Evolutionary conservation across 2,329 filamentous ascomycete genomes (phyloP), one percentile per base, ranked within the genome.

Genomic region (Aspergillus luchuensis): DNA sequence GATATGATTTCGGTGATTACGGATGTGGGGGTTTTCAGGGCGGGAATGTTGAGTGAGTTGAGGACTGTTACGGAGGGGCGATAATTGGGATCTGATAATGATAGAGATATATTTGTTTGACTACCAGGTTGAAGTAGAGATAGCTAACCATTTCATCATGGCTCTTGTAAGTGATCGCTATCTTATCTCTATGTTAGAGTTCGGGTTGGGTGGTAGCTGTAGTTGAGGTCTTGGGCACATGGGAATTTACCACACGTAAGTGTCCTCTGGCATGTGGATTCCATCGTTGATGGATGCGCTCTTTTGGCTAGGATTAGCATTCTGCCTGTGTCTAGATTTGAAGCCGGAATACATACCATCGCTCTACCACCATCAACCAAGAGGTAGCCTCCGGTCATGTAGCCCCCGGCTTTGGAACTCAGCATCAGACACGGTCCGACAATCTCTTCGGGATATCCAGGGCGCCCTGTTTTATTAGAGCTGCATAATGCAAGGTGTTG

Each of bases 1-100:
- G 74, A 77, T 66, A 73, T 79, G 75, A 72, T 79, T 30, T 78
- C 76, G 2, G 64, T 78, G 13, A 73, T 68, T 17, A 78, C 76
- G 7, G 76, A 78, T 64, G 67, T 76, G 8, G 70, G 68, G 23
- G 71, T 75, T 0, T 56, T 78, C 15, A 68, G 69, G 25, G 65
- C 69, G 11, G 71, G 66, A 3, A 77, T 78, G 73, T 59, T 69
- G 28, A 66, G 68, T 23, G 69, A 76, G 33, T 60, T 78, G 33
- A 67, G 67, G 36, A 62, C 67, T 1, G 75, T 76, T 10, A 73
- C 66, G 36, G 75, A 75, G 41, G 41, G 41, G 41, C 11, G 41
- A 10, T 19, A 13, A 19, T 15, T 11, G 28, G 10, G 8, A 30
- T 30, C 28, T 11, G 8, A 1, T 11, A 30, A 30, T 30, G 28